A percentile compares a stretch with the other conserved stretches of the same genome.
Evolutionary conservation across 768 basidiomycete genomes (phyloP).

Genomic region (Pleurotus tuber-regium): DNA sequence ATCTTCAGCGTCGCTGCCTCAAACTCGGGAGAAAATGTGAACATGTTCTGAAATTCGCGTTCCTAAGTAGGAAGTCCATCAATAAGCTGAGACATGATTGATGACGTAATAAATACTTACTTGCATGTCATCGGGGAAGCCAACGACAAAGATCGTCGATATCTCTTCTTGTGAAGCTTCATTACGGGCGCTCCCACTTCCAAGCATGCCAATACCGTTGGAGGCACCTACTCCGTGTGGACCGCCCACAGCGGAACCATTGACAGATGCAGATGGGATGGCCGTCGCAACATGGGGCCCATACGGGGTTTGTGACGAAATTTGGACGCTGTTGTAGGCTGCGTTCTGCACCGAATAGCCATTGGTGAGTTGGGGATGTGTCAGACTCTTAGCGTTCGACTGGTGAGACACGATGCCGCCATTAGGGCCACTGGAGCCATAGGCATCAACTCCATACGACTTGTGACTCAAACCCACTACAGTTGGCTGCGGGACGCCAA

Average conservation of each 20-base stretch:
- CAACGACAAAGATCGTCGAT: slow-evolving; percentile 96
- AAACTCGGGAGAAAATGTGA: slow-evolving; percentile 93
- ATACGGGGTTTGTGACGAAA: slow-evolving; percentile 75
- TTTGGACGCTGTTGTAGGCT: slow-evolving; percentile 33
- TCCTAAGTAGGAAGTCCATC: slow-evolving; percentile 54
- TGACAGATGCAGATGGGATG: slow-evolving; percentile 20
- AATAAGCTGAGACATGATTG: not conserved
- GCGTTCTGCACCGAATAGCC: not conserved
- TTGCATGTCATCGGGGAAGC: slow-evolving; percentile 99
- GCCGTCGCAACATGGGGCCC: slow-evolving; percentile 61
- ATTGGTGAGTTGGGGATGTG: slow-evolving; percentile 20
- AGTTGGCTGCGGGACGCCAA: slow-evolving; percentile 24
- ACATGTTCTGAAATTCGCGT: slow-evolving; percentile 99
- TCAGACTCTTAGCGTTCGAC: not conserved
- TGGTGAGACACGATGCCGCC: slow-evolving; percentile 2
- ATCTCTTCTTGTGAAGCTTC: slow-evolving; percentile 73
- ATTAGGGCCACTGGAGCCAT: slow-evolving; percentile 13
- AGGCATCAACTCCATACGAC: slow-evolving; percentile 30
- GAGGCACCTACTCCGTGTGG: slow-evolving; percentile 24
- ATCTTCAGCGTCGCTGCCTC: slow-evolving; percentile 98
- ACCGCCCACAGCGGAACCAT: slow-evolving; percentile 21
- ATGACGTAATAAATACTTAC: slow-evolving; percentile 43
- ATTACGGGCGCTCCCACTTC: slow-evolving; percentile 21
- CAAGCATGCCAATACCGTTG: slow-evolving; percentile 11
- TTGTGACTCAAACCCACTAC: slow-evolving; percentile 26